These are phyloP conservation scores for Lentinula aciculospora DNA, from an alignment of 768 basidiomycete species.

Conservation along the genomic window DNA sequence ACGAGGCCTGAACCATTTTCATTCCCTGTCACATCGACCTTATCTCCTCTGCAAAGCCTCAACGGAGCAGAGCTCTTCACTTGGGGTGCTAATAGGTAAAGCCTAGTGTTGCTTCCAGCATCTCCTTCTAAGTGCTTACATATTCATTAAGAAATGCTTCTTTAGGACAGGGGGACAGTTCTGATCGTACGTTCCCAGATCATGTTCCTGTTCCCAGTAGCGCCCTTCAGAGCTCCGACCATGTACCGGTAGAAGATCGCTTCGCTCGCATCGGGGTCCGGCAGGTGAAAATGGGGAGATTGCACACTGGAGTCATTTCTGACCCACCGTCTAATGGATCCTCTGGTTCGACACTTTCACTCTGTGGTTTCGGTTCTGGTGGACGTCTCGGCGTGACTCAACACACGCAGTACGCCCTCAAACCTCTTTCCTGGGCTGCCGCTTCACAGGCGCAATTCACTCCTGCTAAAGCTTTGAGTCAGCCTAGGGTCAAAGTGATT, in stretches of 20 bases:
- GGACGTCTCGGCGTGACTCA: constrained; percentile 74
- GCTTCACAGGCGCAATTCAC: neutral
- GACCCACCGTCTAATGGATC: neutral
- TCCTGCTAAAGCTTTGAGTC: neutral
- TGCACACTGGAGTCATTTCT: constrained; percentile 71
- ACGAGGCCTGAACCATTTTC: constrained; percentile 46
- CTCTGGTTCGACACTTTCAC: constrained; percentile 58
- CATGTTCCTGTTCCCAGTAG: constrained; percentile 46
- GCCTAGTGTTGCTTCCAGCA: neutral
- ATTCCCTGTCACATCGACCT: neutral
- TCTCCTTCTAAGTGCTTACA: constrained; percentile 1
- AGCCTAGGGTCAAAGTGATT: constrained; percentile 37
- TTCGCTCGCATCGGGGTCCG: constrained; percentile 62
- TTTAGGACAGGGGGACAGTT: constrained; percentile 77
- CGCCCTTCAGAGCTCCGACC: neutral
- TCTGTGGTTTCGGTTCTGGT: constrained; percentile 88
- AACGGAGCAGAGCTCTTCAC: constrained; percentile 62
- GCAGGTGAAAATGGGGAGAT: constrained; percentile 74
- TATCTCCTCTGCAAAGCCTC: neutral
- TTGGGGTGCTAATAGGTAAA: constrained; percentile 15
- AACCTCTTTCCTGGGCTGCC: constrained; percentile 51
- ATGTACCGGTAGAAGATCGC: constrained; percentile 29
- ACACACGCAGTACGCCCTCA: constrained; percentile 74
- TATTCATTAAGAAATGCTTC: constrained; percentile 65
- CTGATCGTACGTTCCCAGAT: constrained; percentile 78